Base-by-base conservation (phyloP, 768 basidiomycete species). In the Trametes villosa region DNA sequence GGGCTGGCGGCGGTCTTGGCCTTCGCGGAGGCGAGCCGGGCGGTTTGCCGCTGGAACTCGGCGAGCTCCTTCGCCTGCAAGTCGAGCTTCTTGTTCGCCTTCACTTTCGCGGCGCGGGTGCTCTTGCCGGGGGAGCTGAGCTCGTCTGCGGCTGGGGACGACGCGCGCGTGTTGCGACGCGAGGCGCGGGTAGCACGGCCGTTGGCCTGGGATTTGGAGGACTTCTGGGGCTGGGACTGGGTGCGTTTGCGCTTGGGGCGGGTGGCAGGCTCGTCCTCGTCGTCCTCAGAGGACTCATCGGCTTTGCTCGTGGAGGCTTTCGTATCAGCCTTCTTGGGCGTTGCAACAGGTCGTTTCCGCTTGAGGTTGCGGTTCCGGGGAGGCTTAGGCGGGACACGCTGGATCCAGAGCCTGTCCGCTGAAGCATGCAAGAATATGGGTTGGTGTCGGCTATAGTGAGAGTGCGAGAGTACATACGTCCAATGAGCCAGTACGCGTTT, bases 351-450 rank as follows among this genome's bases (percentile, higher is more conserved):
- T 29, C 75, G 68, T 56, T 78, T 77, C 55, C 82, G 75, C 44
- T 84, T 82, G 36, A 75, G 63, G 15, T 70, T 72, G 44, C 62
- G 57, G 4, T 47, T 27, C 13, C 57, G 46, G n/a, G 76, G 74
- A 36, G 78, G 77, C 68, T 79, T 84, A 2, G 84, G 87, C 12
- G 78, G 81, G 30, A 78, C 76, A n/a, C 90, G 88, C 70, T 94
- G 92, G 44, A 93, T 84, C 93, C 93, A 95, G 24, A 95, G 78
- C 24, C 93, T 87, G 68, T 93, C 88, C 55, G 84, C 91, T 92
- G 33, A 3, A 26, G 57, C n/a, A 46, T n/a, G n/a, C n/a, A n/a
- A n/a, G n/a, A n/a, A n/a, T n/a, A 18, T 11, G 31, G 44, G 44
- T 55, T 57, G 17, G 45, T 50, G 42, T 53, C 59, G 63, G 46